Conservation (phyloP, 192 early-diverging fungal genomes). For the Pilobolus umbonatus region DNA sequence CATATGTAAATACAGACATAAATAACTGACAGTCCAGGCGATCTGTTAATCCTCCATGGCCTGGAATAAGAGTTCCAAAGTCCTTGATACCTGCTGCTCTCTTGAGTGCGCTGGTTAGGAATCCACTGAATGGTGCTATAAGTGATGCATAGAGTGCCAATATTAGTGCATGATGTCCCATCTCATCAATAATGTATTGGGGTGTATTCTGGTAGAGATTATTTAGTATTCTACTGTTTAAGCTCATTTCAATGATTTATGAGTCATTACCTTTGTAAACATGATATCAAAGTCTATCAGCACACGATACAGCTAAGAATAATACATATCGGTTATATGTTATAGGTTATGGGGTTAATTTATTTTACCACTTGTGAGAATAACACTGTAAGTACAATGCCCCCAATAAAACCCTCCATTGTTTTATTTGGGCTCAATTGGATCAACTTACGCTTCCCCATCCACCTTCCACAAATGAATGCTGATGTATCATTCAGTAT, state of each 20-base stretch:
- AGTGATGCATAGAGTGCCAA: conserved; percentile 86
- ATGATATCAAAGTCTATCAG: too few relatives aligned
- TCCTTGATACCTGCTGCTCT: conserved; percentile 95
- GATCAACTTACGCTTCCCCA: conserved; percentile 10
- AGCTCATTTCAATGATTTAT: too few relatives aligned
- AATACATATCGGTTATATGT: too few relatives aligned
- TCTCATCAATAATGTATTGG: conserved; percentile 31
- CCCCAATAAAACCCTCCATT: conserved; percentile 23
- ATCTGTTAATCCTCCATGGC: conserved; percentile 96
- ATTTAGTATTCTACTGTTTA: too few relatives aligned
- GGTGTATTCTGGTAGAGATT: too few relatives aligned
- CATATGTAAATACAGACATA: conserved; percentile 86
- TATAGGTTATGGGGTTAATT: too few relatives aligned
- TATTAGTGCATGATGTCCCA: conserved; percentile 75
- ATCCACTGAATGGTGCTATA: conserved; percentile 95
- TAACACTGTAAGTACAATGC: conserved; percentile 10
- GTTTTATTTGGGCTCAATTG: conserved; percentile 25
- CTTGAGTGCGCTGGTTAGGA: conserved; percentile 94
- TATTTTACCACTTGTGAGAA: conserved; percentile 6
- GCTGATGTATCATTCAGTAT: conserved; percentile 22
- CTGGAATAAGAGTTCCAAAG: conserved; percentile 93
- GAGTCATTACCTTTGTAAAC: too few relatives aligned
- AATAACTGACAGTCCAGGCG: conserved; percentile 97
- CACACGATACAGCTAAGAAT: too few relatives aligned
- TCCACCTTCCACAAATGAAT: conserved; percentile 11